A percentile compares a stretch with the other conserved stretches of the same genome.
phyloP scores from a whole-genome alignment of 495 filamentous ascomycete genomes.

The Paragyromitra xinjiangensis region DNA sequence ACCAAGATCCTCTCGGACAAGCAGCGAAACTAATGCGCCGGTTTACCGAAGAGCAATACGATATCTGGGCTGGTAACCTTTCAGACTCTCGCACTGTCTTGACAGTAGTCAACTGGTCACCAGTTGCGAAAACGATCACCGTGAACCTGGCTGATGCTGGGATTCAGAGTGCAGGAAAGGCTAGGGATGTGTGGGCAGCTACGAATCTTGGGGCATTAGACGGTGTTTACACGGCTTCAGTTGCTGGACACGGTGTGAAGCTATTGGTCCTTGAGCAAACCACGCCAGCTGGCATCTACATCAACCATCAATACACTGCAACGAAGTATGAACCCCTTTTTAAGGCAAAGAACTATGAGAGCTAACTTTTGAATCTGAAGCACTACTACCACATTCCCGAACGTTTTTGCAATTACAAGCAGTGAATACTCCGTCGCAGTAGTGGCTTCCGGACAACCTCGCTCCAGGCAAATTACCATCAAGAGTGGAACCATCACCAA shows the following conservation, averaged over 20 bases:
- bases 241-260: conserved; percentile 62
- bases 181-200: conserved; percentile 62
- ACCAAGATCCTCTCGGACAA: conserved; percentile 65
- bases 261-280: conserved; percentile 61
- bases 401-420: conserved; percentile 60
- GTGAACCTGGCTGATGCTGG: conserved; percentile 61
- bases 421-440: conserved; percentile 54
- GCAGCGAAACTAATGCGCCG: conserved; percentile 59
- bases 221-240: conserved; percentile 59
- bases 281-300: conserved; percentile 54
- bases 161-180: conserved; percentile 58
- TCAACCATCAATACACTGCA: conserved; percentile 28
- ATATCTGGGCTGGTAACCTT: conserved; percentile 64
- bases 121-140: conserved; percentile 59
- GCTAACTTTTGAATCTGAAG: background rate
- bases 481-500: conserved; percentile 10
- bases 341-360: background rate
- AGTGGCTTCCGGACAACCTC: background rate
- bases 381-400: conserved; percentile 54
- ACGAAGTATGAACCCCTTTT: conserved; percentile 11
- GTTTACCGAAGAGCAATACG: conserved; percentile 61
- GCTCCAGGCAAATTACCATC: conserved; percentile 20
- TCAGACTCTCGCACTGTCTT: conserved; percentile 60
- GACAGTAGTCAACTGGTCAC: conserved; percentile 63
- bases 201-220: conserved; percentile 56